These are phyloP conservation scores for Phytophthora multivora DNA, from an alignment of 352 stramenopile genomes.

Conservation along the genomic window DNA sequence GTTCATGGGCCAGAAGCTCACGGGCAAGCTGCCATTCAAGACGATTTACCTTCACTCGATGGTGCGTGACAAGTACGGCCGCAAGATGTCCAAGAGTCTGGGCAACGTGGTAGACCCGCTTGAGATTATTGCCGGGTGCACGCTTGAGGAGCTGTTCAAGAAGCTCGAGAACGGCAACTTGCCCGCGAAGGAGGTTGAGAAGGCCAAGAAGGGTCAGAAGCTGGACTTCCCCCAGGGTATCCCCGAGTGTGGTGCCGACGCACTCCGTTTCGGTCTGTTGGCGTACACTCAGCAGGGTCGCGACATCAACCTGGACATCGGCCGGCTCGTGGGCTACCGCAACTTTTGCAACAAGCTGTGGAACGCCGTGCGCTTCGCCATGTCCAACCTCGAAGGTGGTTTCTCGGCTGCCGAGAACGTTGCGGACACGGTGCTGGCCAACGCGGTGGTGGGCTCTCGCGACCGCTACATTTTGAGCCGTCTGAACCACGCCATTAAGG, in stretches of 20 bases:
- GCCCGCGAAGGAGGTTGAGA: slow-evolving; percentile 96
- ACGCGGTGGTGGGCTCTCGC: slow-evolving; percentile 64
- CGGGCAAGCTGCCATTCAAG: slow-evolving; percentile 96
- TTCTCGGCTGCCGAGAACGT: slow-evolving; percentile 62
- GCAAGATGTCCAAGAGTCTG: slow-evolving; percentile 99
- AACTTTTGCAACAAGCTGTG: slow-evolving; percentile 99
- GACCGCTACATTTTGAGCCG: slow-evolving; percentile 89
- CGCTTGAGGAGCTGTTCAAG: slow-evolving; percentile 92
- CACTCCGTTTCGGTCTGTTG: slow-evolving; percentile 97
- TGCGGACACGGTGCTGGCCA: slow-evolving; percentile 63
- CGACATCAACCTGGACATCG: slow-evolving; percentile 99
- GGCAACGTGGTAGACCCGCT: slow-evolving; percentile 99
- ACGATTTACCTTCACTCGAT: slow-evolving; percentile 98
- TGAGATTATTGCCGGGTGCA: slow-evolving; percentile 97
- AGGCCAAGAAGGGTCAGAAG: slow-evolving; percentile 97
- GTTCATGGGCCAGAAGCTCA: slow-evolving; percentile 97
- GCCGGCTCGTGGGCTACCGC: slow-evolving; percentile 97
- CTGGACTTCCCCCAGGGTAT: slow-evolving; percentile 99
- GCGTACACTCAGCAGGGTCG: slow-evolving; percentile 94
- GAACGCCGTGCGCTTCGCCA: slow-evolving; percentile 98
- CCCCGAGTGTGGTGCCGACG: slow-evolving; percentile 98
- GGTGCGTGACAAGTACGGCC: slow-evolving; percentile 97
- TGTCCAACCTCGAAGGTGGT: slow-evolving; percentile 94
- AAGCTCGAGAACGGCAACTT: slow-evolving; percentile 98
- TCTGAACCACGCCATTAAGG: slow-evolving; percentile 74